phyloP scores from a whole-genome alignment of 176 grass and related monocot genomes.

The Oropetium thomaeum region DNA sequence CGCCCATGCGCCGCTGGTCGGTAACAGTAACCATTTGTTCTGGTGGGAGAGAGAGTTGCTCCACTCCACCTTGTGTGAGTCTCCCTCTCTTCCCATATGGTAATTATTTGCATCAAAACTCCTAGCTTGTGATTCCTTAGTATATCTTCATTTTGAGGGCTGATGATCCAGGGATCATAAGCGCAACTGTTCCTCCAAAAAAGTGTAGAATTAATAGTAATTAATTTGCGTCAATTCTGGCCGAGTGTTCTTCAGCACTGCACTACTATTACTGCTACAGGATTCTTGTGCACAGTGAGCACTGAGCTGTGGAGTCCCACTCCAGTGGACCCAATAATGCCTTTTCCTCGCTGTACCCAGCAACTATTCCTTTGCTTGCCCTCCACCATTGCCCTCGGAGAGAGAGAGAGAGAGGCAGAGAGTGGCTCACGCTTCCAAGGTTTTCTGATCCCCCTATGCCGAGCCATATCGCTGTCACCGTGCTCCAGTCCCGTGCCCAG shows the following conservation, averaged over 20 bases:
- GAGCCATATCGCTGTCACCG: constrained; percentile 47
- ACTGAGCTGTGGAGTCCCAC: constrained; percentile 8
- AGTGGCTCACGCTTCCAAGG: constrained; percentile 2
- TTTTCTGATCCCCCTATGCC: constrained; percentile 6
- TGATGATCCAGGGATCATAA: neutral
- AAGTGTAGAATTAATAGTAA: constrained; percentile 18
- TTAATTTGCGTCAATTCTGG: neutral
- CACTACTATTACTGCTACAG: neutral
- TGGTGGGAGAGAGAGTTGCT: neutral
- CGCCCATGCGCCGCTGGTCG: neutral
- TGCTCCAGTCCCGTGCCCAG: neutral
- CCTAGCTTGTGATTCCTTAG: constrained; percentile 3
- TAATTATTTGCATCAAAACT: constrained; percentile 24
- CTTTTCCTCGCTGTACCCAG: constrained; percentile 23
- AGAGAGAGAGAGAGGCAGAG: neutral
- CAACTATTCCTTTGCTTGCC: constrained; percentile 29
- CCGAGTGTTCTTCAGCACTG: neutral
- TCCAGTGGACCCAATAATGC: constrained; percentile 8
- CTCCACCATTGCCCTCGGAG: constrained; percentile 5
- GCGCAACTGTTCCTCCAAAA: neutral
- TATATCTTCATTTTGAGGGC: constrained; percentile 19
- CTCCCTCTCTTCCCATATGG: neutral
- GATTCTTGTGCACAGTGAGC: constrained; percentile 31
- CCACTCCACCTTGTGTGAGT: neutral
- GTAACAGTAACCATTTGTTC: neutral